Conservation (phyloP, 2,329 filamentous ascomycete genomes). For the Grosmannia clavigera region DNA sequence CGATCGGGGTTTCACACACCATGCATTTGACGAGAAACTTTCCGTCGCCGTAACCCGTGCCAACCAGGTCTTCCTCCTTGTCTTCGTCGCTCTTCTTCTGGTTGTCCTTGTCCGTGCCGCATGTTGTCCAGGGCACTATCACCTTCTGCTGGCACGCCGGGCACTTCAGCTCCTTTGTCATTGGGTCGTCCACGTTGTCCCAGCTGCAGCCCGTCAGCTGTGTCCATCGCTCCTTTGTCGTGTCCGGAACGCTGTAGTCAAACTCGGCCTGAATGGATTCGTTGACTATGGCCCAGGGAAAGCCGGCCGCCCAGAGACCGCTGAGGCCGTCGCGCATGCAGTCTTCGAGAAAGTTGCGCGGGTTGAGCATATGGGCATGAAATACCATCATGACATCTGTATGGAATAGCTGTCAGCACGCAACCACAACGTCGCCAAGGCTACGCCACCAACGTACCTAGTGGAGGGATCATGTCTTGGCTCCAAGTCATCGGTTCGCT, state of each 20-base stretch:
- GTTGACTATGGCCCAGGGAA: constrained; percentile 54
- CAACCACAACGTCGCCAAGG: not conserved
- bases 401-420: too few species aligned
- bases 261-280: constrained; percentile 46
- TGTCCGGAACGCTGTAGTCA: constrained; percentile 36
- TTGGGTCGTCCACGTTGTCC: constrained; percentile 43
- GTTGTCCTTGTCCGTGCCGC: constrained; percentile 20
- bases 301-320: constrained; percentile 45
- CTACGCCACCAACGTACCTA: constrained; percentile 1
- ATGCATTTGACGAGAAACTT: constrained; percentile 38
- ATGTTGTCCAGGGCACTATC: constrained; percentile 48
- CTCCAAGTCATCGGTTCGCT: not conserved
- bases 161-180: constrained; percentile 38
- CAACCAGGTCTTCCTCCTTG: constrained; percentile 19
- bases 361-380: constrained; percentile 71
- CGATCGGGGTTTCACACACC: constrained; percentile 36
- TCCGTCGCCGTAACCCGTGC: constrained; percentile 48
- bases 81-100: too few species aligned
- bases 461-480: constrained; percentile 6
- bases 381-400: constrained; percentile 65
- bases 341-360: constrained; percentile 62
- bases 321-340: constrained; percentile 45
- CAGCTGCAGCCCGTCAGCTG: constrained; percentile 37
- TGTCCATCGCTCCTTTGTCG: constrained; percentile 34
- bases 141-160: constrained; percentile 34